Base-by-base conservation (phyloP, 208 protist genomes). In the Crithidia fasciculata region DNA sequence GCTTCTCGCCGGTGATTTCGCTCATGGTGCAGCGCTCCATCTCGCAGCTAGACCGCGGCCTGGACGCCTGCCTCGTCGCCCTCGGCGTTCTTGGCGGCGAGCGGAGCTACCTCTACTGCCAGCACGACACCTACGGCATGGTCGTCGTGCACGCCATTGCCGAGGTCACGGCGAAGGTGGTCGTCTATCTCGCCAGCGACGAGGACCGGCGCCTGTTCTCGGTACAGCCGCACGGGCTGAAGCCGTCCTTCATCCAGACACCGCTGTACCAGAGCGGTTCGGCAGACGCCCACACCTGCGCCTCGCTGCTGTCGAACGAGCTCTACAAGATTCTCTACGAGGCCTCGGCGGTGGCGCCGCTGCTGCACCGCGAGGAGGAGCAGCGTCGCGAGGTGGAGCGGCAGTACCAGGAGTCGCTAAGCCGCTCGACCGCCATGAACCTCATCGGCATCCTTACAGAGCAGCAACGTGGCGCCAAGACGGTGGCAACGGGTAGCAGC, bases 51-150 rank as follows among this genome's bases (percentile, higher is more conserved):
- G 84, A 93, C 60, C 72, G 83, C 37, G 76, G 84, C 61, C 50
- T 95, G n/a, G 88, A 94, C 64, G 86, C 84, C 19, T 92, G 86
- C 59, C 81, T 93, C 39, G 82, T 92, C 44, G 89, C 91, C 0
- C 74, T 97, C 45, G 88, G 87, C 16, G 75, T 96, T 6, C 82
- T 97, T 45, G 93, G 93, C 28, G 89, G 89, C 41, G 90, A 96
- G 79, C 84, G 89, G 19, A 95, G 89, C 84, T 92, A 82, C 75
- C 62, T 86, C 18, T 91, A 85, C 76, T 95, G 86, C 72, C 88
- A 93, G 44, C 89, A 97, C 62, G 83, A 91, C 70, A 92, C 88
- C 59, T 92, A 88, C 64, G 93, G 93, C 18, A 82, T 89, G 41
- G 89, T 97, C 4, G 84, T 96, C 5, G 86, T 97, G 19, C 71